phyloP scores from a whole-genome alignment of 2,329 filamentous ascomycete species.

The Cyclaneusma minus region DNA sequence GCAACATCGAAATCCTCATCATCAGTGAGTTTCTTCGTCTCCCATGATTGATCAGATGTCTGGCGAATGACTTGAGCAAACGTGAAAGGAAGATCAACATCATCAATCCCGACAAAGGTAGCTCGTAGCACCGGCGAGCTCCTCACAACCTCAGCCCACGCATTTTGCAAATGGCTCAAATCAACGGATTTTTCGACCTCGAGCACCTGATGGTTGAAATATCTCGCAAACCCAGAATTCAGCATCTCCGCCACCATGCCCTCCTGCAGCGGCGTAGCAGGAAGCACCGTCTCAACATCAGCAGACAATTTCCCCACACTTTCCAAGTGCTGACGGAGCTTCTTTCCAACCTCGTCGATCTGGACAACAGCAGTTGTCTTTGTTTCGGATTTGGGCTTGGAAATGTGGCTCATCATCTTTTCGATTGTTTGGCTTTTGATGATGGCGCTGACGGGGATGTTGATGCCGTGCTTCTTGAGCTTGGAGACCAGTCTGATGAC shows the following conservation, averaged over 20 bases:
- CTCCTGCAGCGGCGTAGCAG: constrained; percentile 73
- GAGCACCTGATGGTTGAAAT: constrained; percentile 76
- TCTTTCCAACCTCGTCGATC: constrained; percentile 14
- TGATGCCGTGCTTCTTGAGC: constrained; percentile 43
- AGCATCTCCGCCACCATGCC: constrained; percentile 75
- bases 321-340: constrained; percentile 24
- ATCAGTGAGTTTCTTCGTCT: constrained; percentile 8
- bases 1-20: constrained; percentile 5
- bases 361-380: constrained; percentile 4
- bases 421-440: constrained; percentile 56
- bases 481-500: constrained; percentile 68
- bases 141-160: constrained; percentile 45
- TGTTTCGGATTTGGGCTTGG: constrained; percentile 3
- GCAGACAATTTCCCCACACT: constrained; percentile 20
- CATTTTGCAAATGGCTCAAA: constrained; percentile 34
- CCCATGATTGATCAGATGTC: constrained; percentile 19
- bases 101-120: constrained; percentile 50
- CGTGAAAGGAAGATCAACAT: constrained; percentile 35
- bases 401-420: constrained; percentile 31
- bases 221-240: constrained; percentile 54
- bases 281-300: constrained; percentile 44
- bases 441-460: constrained; percentile 58
- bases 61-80: constrained; percentile 39
- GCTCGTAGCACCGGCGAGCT: constrained; percentile 61
- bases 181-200: constrained; percentile 40